Conservation (phyloP, 2,329 filamentous ascomycete genomes). For the Diplodia corticola region DNA sequence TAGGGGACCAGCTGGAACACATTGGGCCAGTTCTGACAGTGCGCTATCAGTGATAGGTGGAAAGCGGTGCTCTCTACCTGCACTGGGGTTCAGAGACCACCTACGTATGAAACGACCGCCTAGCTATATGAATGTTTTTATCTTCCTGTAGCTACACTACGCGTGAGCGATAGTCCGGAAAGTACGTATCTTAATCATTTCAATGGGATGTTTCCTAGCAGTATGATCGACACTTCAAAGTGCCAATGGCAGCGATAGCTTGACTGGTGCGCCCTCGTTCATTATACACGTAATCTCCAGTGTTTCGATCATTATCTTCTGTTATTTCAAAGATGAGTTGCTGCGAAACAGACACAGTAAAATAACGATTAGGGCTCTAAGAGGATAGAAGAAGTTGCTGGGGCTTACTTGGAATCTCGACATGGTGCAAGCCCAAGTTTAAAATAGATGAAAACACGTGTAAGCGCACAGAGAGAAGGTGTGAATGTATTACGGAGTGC, state of each 20-base stretch:
- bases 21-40: not conserved
- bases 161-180: not conserved
- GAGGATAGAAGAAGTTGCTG: not conserved
- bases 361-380: not conserved
- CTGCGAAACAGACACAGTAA: not conserved
- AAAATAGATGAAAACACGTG: not conserved
- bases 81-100: not conserved
- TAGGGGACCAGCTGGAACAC: not conserved
- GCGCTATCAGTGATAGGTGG: not conserved
- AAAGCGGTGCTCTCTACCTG: not conserved
- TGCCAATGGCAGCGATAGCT: not conserved
- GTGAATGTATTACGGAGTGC: not conserved
- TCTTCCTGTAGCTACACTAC: not conserved
- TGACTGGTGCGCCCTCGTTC: not conserved
- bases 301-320: not conserved
- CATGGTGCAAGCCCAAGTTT: not conserved
- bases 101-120: not conserved
- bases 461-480: not conserved
- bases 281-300: not conserved
- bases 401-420: not conserved
- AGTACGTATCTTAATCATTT: not conserved
- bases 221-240: not conserved
- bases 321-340: not conserved
- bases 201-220: not conserved
- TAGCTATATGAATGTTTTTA: not conserved